These are phyloP conservation scores for Asterophora parasitica DNA, from an alignment of 768 basidiomycete genomes.

Conservation along the genomic window DNA sequence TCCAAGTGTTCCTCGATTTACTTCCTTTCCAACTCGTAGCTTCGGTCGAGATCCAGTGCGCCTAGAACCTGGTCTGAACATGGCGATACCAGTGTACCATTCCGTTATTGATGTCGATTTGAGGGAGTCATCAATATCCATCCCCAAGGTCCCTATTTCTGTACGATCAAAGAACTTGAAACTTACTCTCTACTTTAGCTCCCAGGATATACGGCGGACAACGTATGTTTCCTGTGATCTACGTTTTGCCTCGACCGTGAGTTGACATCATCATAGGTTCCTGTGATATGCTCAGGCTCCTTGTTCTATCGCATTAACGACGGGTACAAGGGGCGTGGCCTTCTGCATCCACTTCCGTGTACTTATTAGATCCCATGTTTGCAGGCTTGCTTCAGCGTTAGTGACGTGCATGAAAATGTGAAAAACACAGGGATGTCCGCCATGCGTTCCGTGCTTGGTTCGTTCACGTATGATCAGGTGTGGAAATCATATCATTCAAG, in stretches of 20 bases:
- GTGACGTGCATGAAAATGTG: slow-evolving; percentile 44
- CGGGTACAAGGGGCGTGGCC: slow-evolving; percentile 36
- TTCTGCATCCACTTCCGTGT: neutral
- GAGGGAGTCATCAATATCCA: slow-evolving; percentile 42
- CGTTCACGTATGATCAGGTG: slow-evolving; percentile 45
- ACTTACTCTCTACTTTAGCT: slow-evolving; percentile 18
- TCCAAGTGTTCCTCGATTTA: neutral
- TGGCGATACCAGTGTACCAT: slow-evolving; percentile 43
- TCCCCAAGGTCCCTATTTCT: slow-evolving; percentile 30
- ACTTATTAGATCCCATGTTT: neutral
- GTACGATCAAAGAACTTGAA: too few relatives aligned
- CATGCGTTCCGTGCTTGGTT: slow-evolving; percentile 49
- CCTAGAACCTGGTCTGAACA: slow-evolving; percentile 41
- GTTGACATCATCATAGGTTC: slow-evolving; percentile 30
- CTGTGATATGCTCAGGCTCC: slow-evolving; percentile 48
- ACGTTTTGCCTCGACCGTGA: neutral
- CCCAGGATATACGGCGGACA: slow-evolving; percentile 30
- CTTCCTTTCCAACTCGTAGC: slow-evolving; percentile 20
- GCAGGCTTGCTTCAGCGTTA: slow-evolving; percentile 45
- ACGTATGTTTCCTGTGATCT: slow-evolving; percentile 15
- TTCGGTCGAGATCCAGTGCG: slow-evolving; percentile 41
- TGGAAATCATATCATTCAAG: too few relatives aligned
- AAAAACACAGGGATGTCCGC: slow-evolving; percentile 51
- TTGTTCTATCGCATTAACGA: slow-evolving; percentile 49
- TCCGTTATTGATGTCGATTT: slow-evolving; percentile 40